Percentiles rank a stretch among this genome's conserved stretches.
Conservation (phyloP, 139 green algal species). For the Tetradesmus lagerheimii region DNA sequence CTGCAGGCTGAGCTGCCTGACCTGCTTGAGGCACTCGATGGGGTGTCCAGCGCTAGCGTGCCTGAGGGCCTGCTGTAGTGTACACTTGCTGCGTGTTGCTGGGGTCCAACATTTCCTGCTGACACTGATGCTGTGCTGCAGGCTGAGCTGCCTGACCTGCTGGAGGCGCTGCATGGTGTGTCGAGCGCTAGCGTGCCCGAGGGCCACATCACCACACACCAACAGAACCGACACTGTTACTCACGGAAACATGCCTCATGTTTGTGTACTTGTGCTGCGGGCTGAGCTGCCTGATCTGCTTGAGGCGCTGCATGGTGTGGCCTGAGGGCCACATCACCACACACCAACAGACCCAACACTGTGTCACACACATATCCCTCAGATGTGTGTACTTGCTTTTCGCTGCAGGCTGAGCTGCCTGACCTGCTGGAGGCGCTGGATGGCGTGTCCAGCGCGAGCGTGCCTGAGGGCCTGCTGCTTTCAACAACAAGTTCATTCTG, state of each 20-base stretch:
- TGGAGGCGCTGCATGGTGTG: conserved; percentile 69
- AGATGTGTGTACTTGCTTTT: no score
- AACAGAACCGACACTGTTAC: neutral
- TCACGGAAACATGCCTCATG: no score
- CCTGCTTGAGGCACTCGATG: conserved; percentile 74
- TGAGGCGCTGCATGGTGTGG: conserved; percentile 56
- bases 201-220: no score
- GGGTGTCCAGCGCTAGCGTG: conserved; percentile 53
- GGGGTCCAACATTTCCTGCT: no score
- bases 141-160: conserved; percentile 70
- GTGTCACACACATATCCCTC: neutral
- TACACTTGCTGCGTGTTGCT: neutral
- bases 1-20: conserved; percentile 67
- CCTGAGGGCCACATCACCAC: conserved; percentile 80
- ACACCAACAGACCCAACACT: neutral
- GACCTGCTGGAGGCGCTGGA: conserved; percentile 77
- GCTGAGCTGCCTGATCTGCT: conserved; percentile 72
- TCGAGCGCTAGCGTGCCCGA: conserved; percentile 67
- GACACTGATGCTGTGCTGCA: conserved; percentile 10
- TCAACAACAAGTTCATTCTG: no score
- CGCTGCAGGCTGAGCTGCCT: conserved; percentile 62
- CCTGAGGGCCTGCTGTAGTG: no score
- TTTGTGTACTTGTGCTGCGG: conserved; percentile 60
- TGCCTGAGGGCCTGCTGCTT: conserved; percentile 83
- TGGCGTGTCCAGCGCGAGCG: conserved; percentile 20